Evolutionary conservation across 2,329 filamentous ascomycete species (phyloP).

Genomic region (Fusarium brachygibbosum): DNA sequence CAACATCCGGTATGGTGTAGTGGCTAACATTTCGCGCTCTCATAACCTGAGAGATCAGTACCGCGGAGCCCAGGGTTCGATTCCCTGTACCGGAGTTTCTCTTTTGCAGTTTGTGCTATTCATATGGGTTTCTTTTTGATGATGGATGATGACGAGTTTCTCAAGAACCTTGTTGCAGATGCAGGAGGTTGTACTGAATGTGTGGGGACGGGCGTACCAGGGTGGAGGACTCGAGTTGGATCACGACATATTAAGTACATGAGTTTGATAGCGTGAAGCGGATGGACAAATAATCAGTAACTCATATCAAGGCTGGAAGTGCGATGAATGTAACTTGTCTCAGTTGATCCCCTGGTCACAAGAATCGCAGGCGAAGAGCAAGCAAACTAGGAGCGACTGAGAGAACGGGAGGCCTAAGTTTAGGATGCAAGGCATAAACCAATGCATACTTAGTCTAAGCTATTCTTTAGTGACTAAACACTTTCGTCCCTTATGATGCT

Average conservation of each 20-base stretch:
- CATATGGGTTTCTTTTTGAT: background rate
- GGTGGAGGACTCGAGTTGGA: no score
- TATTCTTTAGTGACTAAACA: no score
- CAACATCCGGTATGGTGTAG: constrained; percentile 52
- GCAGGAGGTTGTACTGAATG: background rate
- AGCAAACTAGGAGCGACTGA: background rate
- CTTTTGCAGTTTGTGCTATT: background rate
- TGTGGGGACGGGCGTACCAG: no score
- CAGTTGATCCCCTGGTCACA: background rate
- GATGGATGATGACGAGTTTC: background rate
- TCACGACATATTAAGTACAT: no score
- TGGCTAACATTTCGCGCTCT: constrained; percentile 53
- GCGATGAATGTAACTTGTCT: no score
- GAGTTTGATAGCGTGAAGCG: no score
- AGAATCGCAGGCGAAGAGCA: background rate
- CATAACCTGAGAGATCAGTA: constrained; percentile 44
- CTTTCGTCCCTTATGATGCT: no score
- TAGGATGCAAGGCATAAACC: no score
- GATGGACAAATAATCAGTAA: background rate
- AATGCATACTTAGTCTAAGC: no score
- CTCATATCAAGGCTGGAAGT: no score
- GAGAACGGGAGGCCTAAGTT: background rate
- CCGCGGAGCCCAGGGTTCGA: constrained; percentile 47
- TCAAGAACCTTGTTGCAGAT: background rate
- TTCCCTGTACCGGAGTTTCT: constrained; percentile 45